Conservation (phyloP, 495 filamentous ascomycete species). For the Clohesyomyces aquaticus region DNA sequence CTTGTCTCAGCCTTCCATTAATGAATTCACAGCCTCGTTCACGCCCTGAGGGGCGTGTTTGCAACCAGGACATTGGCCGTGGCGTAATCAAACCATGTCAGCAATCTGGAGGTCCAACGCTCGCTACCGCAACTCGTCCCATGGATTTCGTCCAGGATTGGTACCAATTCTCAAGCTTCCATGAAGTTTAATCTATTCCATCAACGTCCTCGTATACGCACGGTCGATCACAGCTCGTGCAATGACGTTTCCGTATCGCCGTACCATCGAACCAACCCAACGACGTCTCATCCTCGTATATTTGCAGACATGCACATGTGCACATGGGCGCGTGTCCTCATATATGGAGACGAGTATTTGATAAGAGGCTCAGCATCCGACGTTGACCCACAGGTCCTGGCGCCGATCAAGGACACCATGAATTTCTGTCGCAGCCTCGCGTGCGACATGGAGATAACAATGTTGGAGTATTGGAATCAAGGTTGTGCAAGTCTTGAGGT, state of each 20-base stretch:
- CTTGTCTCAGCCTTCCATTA: background rate
- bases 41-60: background rate
- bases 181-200: background rate
- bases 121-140: background rate
- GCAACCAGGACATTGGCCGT: background rate
- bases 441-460: background rate
- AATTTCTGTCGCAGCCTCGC: background rate
- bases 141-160: too few species aligned
- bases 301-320: background rate
- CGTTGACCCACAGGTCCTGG: background rate
- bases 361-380: background rate
- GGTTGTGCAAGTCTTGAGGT: background rate
- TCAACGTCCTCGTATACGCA: slow-evolving; percentile 17
- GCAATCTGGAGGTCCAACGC: slow-evolving; percentile 12
- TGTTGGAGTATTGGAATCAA: background rate
- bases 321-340: background rate
- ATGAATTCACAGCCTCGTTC: background rate
- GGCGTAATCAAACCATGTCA: background rate
- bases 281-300: background rate
- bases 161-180: background rate
- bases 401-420: background rate
- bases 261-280: background rate
- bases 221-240: slow-evolving; percentile 6
- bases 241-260: background rate
- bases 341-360: background rate